A percentile compares a stretch with the other conserved stretches of the same genome.
Conservation (phyloP, 441 rosid species). For the Biscutella laevigata region DNA sequence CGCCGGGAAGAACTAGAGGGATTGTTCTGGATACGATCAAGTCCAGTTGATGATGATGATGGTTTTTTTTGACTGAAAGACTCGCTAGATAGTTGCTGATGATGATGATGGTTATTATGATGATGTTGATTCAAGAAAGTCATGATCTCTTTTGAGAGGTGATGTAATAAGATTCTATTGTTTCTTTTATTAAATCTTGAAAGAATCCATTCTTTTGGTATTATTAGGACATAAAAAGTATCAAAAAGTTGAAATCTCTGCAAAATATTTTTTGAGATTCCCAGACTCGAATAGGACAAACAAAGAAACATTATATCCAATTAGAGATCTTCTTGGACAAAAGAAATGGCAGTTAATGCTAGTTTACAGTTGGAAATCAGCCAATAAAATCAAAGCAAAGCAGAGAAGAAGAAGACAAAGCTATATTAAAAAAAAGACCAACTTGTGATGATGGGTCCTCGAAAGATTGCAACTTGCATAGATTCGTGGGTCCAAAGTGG, state of each 20-base stretch:
- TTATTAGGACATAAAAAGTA: conserved; percentile 9
- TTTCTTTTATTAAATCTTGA: conserved; percentile 9
- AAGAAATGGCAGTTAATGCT: conserved; percentile 22
- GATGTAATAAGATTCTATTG: conserved; percentile 26
- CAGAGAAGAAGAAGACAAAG: conserved; percentile 7
- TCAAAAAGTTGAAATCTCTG: not conserved
- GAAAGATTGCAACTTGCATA: conserved; percentile 19
- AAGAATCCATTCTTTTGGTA: conserved; percentile 16
- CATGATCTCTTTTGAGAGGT: conserved; percentile 23
- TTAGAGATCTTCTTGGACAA: not conserved
- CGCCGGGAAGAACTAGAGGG: conserved; percentile 87
- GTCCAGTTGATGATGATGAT: conserved; percentile 22
- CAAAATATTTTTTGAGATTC: conserved; percentile 18
- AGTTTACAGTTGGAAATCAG: conserved; percentile 22
- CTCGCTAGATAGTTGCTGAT: conserved; percentile 25
- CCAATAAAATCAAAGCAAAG: conserved; percentile 12
- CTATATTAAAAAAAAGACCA: conserved; percentile 1
- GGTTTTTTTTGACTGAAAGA: not conserved
- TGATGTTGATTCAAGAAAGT: conserved; percentile 13
- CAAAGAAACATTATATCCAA: not conserved
- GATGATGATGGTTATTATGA: conserved; percentile 21
- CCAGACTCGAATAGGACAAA: conserved; percentile 12
- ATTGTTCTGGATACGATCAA: conserved; percentile 37
- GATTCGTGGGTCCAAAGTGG: conserved; percentile 25
- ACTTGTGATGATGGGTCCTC: conserved; percentile 21